These are phyloP conservation scores for Fomitopsis palustris DNA, from an alignment of 1,284 basidiomycete genomes.

Conservation along the genomic window DNA sequence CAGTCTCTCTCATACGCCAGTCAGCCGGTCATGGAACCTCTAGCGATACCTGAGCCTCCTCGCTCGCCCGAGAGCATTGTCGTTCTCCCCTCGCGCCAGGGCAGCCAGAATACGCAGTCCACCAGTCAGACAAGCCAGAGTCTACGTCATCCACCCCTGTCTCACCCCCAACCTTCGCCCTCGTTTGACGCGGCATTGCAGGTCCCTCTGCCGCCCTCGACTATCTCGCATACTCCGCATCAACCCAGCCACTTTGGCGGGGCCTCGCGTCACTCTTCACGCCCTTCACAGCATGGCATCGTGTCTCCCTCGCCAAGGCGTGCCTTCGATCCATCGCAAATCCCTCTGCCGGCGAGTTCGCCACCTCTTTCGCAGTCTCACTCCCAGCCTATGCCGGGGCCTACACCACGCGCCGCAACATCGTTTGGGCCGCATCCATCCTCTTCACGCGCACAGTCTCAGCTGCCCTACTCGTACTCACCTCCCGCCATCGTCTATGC, in stretches of 20 bases:
- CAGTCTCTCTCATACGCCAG: conserved; percentile 28
- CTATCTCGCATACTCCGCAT: not conserved
- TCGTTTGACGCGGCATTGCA: conserved; percentile 9
- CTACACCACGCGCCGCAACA: conserved; percentile 16
- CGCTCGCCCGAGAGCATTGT: conserved; percentile 30
- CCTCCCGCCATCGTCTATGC: conserved; percentile 34
- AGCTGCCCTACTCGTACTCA: conserved; percentile 26
- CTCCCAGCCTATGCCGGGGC: conserved; percentile 20
- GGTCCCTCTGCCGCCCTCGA: not conserved
- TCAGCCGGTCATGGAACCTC: conserved; percentile 14
- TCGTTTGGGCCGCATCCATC: conserved; percentile 20
- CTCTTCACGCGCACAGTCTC: conserved; percentile 18
- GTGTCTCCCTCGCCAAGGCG: conserved; percentile 21
- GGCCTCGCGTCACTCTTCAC: conserved; percentile 2
- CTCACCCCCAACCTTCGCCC: conserved; percentile 8
- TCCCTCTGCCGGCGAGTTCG: conserved; percentile 17
- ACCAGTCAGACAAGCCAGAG: conserved; percentile 5
- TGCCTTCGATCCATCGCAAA: conserved; percentile 17
- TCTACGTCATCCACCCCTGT: not conserved
- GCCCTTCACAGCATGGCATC: conserved; percentile 6
- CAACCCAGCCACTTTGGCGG: not conserved
- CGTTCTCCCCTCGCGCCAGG: conserved; percentile 28
- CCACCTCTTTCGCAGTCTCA: conserved; percentile 23
- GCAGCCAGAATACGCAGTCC: conserved; percentile 19
- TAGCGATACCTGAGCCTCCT: conserved; percentile 11